Evolutionary conservation across 495 filamentous ascomycete genomes (phyloP).

Genomic region (Tuber aestivum): DNA sequence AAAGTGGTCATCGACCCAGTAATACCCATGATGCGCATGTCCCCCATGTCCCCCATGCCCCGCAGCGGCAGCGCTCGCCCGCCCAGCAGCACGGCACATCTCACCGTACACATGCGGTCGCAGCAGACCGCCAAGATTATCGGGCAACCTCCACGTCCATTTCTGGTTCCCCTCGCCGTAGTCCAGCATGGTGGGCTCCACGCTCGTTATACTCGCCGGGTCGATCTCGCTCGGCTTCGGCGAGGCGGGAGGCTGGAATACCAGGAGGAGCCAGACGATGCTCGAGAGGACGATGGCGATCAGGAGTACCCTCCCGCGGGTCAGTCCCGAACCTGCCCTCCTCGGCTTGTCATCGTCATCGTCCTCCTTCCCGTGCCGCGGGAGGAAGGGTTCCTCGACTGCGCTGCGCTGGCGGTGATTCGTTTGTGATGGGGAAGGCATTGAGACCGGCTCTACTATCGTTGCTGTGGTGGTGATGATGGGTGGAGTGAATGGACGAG

Average conservation of each 20-base stretch:
- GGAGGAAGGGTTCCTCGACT: slow-evolving; percentile 25
- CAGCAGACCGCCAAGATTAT: slow-evolving; percentile 55
- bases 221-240: not conserved
- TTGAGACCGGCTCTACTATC: slow-evolving; percentile 22
- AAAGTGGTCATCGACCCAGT: slow-evolving; percentile 57
- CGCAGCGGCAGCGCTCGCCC: slow-evolving; percentile 49
- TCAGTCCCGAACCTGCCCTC: slow-evolving; percentile 6
- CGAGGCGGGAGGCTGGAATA: not conserved
- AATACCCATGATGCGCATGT: slow-evolving; percentile 51
- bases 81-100: slow-evolving; percentile 55
- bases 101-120: slow-evolving; percentile 53
- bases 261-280: slow-evolving; percentile 7
- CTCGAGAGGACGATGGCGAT: slow-evolving; percentile 4
- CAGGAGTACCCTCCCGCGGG: not conserved
- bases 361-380: slow-evolving; percentile 11
- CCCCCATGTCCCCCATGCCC: slow-evolving; percentile 41
- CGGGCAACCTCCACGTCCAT: slow-evolving; percentile 68
- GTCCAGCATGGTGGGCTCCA: not conserved
- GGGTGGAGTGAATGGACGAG: not conserved
- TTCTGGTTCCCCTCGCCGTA: slow-evolving; percentile 47
- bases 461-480: slow-evolving; percentile 2
- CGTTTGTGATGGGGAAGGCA: not conserved
- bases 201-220: slow-evolving; percentile 14
- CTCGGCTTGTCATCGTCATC: not conserved
- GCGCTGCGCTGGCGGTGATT: slow-evolving; percentile 19